These are phyloP conservation scores for Pichia sp. DNA, from an alignment of 1,139 yeast genomes.

Conservation along the genomic window DNA sequence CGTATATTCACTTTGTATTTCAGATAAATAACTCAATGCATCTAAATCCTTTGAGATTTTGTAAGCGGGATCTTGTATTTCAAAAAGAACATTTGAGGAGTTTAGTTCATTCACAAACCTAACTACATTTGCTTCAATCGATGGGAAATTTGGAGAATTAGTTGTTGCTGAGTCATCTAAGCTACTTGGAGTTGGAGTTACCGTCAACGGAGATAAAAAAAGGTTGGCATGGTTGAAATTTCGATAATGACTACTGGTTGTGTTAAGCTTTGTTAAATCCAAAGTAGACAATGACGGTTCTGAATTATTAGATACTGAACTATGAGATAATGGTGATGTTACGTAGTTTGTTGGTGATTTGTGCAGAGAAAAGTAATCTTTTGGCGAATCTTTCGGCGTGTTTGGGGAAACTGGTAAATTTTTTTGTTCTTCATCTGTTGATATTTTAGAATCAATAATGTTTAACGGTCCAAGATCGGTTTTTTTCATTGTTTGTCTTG, in stretches of 20 bases:
- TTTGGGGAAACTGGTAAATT: not conserved
- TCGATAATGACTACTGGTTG: not conserved
- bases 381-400: not conserved
- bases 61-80: slow-evolving; percentile 4
- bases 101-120: not conserved
- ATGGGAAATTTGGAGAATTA: not conserved
- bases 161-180: not conserved
- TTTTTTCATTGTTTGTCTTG: not conserved
- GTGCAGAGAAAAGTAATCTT: not conserved
- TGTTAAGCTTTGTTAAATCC: not conserved
- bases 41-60: not conserved
- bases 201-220: slow-evolving; percentile 5
- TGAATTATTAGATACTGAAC: not conserved
- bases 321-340: not conserved
- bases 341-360: not conserved
- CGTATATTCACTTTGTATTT: slow-evolving; percentile 8
- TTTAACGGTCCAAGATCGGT: not conserved
- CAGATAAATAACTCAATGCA: not conserved
- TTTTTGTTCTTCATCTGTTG: not conserved
- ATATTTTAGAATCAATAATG: not conserved
- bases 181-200: slow-evolving; percentile 1
- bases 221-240: slow-evolving; percentile 2
- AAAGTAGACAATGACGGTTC: not conserved
- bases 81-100: slow-evolving; percentile 8
- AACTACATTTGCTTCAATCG: not conserved